Evolutionary conservation across 805 yeast genomes (phyloP).

Genomic region (Alloascoidea hylecoeti): DNA sequence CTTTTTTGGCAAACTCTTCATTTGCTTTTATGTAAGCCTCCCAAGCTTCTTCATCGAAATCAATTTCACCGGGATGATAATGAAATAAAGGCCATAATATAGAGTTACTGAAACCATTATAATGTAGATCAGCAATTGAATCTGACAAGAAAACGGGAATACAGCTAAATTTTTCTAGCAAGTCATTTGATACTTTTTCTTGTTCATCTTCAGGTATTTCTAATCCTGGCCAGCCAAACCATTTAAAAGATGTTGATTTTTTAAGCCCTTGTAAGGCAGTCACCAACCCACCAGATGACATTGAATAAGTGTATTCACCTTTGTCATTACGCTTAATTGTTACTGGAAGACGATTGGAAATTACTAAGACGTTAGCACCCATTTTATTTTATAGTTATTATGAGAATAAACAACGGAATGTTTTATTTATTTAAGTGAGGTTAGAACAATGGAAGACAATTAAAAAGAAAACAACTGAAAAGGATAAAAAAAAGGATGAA

Average conservation of each 20-base stretch:
- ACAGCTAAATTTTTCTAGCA: conserved; percentile 70
- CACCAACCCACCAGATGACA: conserved; percentile 97
- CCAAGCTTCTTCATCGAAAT: conserved; percentile 96
- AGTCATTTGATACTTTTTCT: conserved; percentile 50
- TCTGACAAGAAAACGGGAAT: conserved; percentile 82
- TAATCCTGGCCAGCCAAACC: conserved; percentile 97
- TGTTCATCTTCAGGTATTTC: conserved; percentile 51
- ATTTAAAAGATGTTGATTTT: conserved; percentile 71
- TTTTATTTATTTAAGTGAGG: neutral
- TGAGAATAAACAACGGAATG: neutral
- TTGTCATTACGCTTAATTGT: conserved; percentile 56
- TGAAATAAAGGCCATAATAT: conserved; percentile 97
- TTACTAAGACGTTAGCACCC: conserved; percentile 70
- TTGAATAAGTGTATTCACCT: conserved; percentile 64
- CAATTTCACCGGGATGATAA: conserved; percentile 98
- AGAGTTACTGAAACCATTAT: conserved; percentile 90
- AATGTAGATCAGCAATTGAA: conserved; percentile 87
- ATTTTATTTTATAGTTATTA: conserved; percentile 8
- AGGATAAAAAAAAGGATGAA: neutral
- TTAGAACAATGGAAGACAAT: neutral
- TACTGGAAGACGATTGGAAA: conserved; percentile 90
- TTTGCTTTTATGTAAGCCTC: conserved; percentile 94
- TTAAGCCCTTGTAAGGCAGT: conserved; percentile 90
- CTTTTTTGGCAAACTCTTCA: conserved; percentile 59
- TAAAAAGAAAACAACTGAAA: neutral